Evolutionary conservation across 192 early-diverging fungal species (phyloP).

Genomic region (Coemansia sp.): DNA sequence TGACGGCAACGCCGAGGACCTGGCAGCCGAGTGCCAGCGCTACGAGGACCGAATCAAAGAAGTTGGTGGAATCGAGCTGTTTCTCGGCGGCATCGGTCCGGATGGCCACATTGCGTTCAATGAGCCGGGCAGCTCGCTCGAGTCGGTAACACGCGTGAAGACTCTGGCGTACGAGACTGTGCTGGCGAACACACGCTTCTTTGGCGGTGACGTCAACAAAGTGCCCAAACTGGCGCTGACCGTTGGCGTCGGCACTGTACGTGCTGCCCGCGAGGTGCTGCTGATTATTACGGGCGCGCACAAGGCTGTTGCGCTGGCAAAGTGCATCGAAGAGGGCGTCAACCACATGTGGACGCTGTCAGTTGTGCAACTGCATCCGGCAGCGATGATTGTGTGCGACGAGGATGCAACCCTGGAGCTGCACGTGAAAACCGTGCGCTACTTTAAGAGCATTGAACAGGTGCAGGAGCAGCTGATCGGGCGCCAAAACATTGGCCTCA

Average conservation of each 20-base stretch:
- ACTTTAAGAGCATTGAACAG: constrained; percentile 86
- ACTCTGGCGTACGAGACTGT: constrained; percentile 88
- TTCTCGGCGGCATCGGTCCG: constrained; percentile 82
- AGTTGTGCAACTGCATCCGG: constrained; percentile 77
- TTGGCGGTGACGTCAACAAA: constrained; percentile 79
- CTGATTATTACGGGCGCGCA: constrained; percentile 85
- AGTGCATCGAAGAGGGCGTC: constrained; percentile 80
- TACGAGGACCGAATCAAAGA: constrained; percentile 76
- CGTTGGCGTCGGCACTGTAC: constrained; percentile 85
- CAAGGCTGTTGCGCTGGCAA: constrained; percentile 79
- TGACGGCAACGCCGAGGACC: constrained; percentile 76
- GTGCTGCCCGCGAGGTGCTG: constrained; percentile 80
- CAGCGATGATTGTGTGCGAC: constrained; percentile 82
- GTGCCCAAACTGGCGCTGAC: constrained; percentile 89
- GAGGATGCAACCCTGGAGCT: constrained; percentile 86
- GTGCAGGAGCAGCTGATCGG: constrained; percentile 76
- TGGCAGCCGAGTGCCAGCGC: constrained; percentile 74
- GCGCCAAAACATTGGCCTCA: constrained; percentile 66
- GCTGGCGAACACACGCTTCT: constrained; percentile 82
- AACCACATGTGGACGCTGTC: constrained; percentile 93
- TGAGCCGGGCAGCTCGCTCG: constrained; percentile 81
- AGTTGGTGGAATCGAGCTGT: constrained; percentile 81
- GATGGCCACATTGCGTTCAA: constrained; percentile 92
- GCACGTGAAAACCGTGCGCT: constrained; percentile 86
- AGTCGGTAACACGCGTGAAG: constrained; percentile 79